These are phyloP conservation scores for Singerocomus rubriflavus DNA, from an alignment of 1,284 basidiomycete genomes.

Conservation along the genomic window DNA sequence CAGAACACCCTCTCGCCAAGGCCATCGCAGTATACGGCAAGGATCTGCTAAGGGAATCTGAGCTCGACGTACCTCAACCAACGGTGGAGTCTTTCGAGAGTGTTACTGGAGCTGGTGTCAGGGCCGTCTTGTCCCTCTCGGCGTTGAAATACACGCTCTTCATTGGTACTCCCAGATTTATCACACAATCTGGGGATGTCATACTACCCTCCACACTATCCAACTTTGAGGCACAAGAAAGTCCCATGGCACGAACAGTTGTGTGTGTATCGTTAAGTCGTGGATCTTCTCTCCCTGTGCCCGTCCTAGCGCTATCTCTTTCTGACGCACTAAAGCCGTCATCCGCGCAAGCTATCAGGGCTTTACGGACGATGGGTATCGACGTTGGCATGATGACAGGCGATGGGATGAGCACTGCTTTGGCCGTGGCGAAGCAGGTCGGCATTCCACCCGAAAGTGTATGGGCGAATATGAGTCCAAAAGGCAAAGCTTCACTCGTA, in stretches of 20 bases:
- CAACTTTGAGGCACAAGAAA: slow-evolving; percentile 67
- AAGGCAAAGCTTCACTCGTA: slow-evolving; percentile 86
- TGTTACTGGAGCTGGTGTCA: slow-evolving; percentile 87
- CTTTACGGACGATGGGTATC: slow-evolving; percentile 84
- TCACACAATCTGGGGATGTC: slow-evolving; percentile 49
- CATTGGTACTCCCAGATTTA: slow-evolving; percentile 75
- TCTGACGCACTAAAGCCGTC: slow-evolving; percentile 84
- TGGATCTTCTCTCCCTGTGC: slow-evolving; percentile 40
- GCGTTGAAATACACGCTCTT: slow-evolving; percentile 54
- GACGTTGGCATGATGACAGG: slow-evolving; percentile 91
- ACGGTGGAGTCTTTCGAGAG: slow-evolving; percentile 76
- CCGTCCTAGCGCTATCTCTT: slow-evolving; percentile 72
- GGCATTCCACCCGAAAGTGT: slow-evolving; percentile 81
- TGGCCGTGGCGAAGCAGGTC: slow-evolving; percentile 83
- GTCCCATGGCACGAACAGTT: slow-evolving; percentile 73
- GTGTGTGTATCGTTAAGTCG: slow-evolving; percentile 72
- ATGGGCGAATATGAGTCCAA: slow-evolving; percentile 87
- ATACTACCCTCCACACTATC: slow-evolving; percentile 58
- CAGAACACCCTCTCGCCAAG: slow-evolving; percentile 95
- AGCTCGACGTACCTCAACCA: slow-evolving; percentile 37
- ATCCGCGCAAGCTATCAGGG: slow-evolving; percentile 75
- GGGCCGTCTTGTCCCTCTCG: slow-evolving; percentile 56
- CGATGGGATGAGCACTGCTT: slow-evolving; percentile 78
- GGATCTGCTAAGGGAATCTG: slow-evolving; percentile 50
- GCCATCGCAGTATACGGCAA: slow-evolving; percentile 84